Evolutionary conservation across 2,329 filamentous ascomycete species (phyloP), one percentile per base, ranked within the genome.

Genomic region (Piedraia hortae): DNA sequence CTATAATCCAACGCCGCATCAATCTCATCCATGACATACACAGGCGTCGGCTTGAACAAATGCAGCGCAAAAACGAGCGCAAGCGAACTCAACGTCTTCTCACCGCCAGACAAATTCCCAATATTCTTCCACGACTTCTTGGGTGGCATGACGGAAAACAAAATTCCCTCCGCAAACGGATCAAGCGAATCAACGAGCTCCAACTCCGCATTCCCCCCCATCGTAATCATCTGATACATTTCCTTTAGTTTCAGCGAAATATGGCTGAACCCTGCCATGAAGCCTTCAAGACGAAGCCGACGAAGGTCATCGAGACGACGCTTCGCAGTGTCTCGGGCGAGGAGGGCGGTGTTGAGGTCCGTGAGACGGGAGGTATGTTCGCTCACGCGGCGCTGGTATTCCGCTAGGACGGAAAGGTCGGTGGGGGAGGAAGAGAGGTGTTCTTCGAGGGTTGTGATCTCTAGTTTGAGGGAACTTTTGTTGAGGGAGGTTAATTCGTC

Each of bases 71-170:
- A 97, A n/a, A 97, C 85, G 26, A 97, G 52, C 11, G 85, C 85
- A 47, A 97, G 50, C 46, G 71, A 82, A 34, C 73, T 85, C 29
- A 97, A 51, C 16, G 85, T 97, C 62, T 97, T 97, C 51, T 97
- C 85, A 31, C 85, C 85, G 54, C 85, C 85, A 14, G 71, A 82
- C 34, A 97, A 44, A 44, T 97, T 93, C 41, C 72, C 70, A 41
- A 97, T 97, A 43, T 93, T 97, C 60, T 91, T 97, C 88, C 88
- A 97, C 40, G 72, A 85, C 60, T 97, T 97, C 62, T 97, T 97
- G 7, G 85, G 85, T 22, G 85, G 88, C 85, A 97, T 97, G 33
- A 97, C 88, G 25, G 70, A 82, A 54, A 97, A 97, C 21, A 91
- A 45, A 30, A 97, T 93, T 12, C 85, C 85, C 47, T 97, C 85